Conservation (phyloP, 345 rosid species). For the Kernera saxatilis region DNA sequence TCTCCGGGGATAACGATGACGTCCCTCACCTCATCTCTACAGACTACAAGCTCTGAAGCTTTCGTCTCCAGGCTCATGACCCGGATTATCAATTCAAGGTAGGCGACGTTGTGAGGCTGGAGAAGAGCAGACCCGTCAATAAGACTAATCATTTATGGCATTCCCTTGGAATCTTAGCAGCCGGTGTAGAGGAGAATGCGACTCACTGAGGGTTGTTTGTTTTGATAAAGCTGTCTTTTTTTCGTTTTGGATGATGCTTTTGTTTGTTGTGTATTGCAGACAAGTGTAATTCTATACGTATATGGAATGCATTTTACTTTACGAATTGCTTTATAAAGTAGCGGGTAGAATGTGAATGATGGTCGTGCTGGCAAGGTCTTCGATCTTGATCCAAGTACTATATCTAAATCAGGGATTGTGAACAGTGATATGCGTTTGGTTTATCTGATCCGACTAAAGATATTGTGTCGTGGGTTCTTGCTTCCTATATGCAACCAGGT, state of each 20-base stretch:
- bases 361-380: background rate
- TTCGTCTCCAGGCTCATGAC: constrained; percentile 76
- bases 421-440: background rate
- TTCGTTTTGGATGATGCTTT: constrained; percentile 2
- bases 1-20: constrained; percentile 8
- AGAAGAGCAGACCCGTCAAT: constrained; percentile 74
- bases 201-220: background rate
- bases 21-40: constrained; percentile 40
- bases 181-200: constrained; percentile 21
- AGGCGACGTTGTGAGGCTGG: constrained; percentile 73
- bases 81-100: constrained; percentile 70
- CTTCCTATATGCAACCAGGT: background rate
- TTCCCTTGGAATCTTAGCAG: constrained; percentile 65
- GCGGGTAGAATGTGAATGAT: background rate
- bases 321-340: background rate
- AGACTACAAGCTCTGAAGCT: constrained; percentile 40
- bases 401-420: background rate
- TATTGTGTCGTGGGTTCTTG: background rate
- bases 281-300: background rate
- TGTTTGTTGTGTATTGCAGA: constrained; percentile 16
- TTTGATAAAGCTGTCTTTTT: constrained; percentile 27
- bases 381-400: background rate
- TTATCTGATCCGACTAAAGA: background rate
- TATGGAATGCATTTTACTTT: constrained; percentile 10
- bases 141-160: constrained; percentile 64